Evolutionary conservation across 805 yeast genomes (phyloP).

Genomic region (Cyberlindnera bimundalis): DNA sequence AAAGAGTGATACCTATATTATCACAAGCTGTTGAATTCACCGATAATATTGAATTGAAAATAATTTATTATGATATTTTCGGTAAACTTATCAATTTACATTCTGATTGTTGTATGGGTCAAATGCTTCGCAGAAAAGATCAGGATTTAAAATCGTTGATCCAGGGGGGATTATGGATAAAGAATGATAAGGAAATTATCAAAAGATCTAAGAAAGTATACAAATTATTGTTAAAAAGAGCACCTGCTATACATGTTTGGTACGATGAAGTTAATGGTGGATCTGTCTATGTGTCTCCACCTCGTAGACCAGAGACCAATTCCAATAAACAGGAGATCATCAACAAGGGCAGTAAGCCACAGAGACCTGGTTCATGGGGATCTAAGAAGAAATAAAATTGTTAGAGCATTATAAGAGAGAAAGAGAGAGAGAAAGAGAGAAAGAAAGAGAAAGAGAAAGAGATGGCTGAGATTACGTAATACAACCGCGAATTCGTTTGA

Average conservation of each 20-base stretch:
- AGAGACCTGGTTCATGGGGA: too few species aligned
- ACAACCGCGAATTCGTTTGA: too few species aligned
- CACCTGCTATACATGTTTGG: constrained; percentile 22
- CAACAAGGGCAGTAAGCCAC: too few species aligned
- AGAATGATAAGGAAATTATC: constrained; percentile 26
- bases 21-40: constrained; percentile 33
- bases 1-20: constrained; percentile 34
- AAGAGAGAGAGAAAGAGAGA: too few species aligned
- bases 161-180: constrained; percentile 35
- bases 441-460: too few species aligned
- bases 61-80: constrained; percentile 28
- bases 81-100: constrained; percentile 29
- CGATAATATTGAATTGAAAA: constrained; percentile 16
- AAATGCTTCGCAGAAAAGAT: constrained; percentile 28
- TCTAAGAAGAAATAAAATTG: too few species aligned
- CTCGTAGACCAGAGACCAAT: too few species aligned
- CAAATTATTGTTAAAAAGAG: constrained; percentile 16
- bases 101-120: constrained; percentile 34
- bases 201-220: constrained; percentile 28
- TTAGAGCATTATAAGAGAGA: too few species aligned
- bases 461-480: too few species aligned
- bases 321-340: too few species aligned
- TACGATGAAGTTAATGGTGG: constrained; percentile 26
- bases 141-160: constrained; percentile 30
- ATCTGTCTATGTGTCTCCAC: constrained; percentile 3